Conservation (phyloP, 805 yeast genomes). For the Saccharomycopsis selenospora region DNA sequence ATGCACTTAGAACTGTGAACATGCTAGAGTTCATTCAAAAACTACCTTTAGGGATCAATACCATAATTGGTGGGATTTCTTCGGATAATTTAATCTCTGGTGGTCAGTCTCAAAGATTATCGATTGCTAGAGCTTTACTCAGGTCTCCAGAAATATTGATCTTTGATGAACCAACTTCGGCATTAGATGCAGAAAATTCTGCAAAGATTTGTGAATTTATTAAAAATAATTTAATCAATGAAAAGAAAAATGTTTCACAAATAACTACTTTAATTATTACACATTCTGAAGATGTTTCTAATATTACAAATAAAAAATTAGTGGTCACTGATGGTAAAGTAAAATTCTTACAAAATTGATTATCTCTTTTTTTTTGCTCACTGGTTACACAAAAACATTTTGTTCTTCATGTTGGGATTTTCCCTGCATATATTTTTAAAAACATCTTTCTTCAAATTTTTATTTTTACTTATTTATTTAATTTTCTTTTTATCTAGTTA, state of each 20-base stretch:
- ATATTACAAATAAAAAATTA: conserved; percentile 43
- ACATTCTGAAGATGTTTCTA: conserved; percentile 65
- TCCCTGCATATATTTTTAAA: no score
- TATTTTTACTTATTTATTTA: no score
- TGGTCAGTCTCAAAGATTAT: conserved; percentile 83
- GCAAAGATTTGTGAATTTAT: conserved; percentile 45
- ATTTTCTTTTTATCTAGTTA: no score
- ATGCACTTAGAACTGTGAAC: conserved; percentile 39
- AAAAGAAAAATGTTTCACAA: conserved; percentile 29
- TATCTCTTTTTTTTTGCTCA: no score
- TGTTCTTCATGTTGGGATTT: no score
- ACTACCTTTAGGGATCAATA: conserved; percentile 52
- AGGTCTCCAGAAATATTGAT: conserved; percentile 61
- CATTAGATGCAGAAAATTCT: conserved; percentile 65
- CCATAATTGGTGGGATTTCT: conserved; percentile 41
- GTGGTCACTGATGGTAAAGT: conserved; percentile 43
- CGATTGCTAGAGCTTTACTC: conserved; percentile 75
- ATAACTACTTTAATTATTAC: conserved; percentile 58
- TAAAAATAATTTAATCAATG: conserved; percentile 25
- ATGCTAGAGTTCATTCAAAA: conserved; percentile 41
- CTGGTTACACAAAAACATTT: no score
- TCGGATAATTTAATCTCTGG: conserved; percentile 53
- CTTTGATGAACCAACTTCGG: conserved; percentile 86
- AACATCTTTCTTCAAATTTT: no score
- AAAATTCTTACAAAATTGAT: no score